A percentile compares a stretch with the other conserved stretches of the same genome.
Evolutionary conservation across 2,329 filamentous ascomycete species (phyloP).

Genomic region (Venturia asperata): DNA sequence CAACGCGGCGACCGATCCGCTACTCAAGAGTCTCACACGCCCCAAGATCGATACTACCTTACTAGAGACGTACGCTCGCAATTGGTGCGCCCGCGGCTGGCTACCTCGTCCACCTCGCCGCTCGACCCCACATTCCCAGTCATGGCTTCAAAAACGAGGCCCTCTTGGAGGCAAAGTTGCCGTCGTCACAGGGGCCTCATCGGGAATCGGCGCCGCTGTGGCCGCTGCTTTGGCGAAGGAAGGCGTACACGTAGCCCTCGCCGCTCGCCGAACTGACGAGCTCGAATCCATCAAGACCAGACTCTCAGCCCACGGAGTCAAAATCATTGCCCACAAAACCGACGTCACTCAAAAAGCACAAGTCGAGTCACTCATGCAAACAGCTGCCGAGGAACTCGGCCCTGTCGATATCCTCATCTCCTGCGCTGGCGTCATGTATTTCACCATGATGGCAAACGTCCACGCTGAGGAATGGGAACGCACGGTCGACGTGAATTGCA

Average conservation of each 20-base stretch:
- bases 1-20: slow-evolving; percentile 59
- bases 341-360: slow-evolving; percentile 63
- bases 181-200: slow-evolving; percentile 21
- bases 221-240: slow-evolving; percentile 34
- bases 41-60: slow-evolving; percentile 62
- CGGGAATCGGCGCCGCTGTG: slow-evolving; percentile 20
- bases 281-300: slow-evolving; percentile 60
- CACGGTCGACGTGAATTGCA: slow-evolving; percentile 81
- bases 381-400: slow-evolving; percentile 56
- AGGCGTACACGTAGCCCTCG: slow-evolving; percentile 44
- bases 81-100: slow-evolving; percentile 77
- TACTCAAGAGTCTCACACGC: slow-evolving; percentile 52
- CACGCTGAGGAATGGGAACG: slow-evolving; percentile 70
- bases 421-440: slow-evolving; percentile 83
- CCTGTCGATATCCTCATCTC: slow-evolving; percentile 72
- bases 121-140: not conserved
- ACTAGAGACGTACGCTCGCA: slow-evolving; percentile 70
- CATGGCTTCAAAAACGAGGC: slow-evolving; percentile 37
- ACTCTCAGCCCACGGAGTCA: slow-evolving; percentile 51
- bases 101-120: slow-evolving; percentile 54
- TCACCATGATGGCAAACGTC: slow-evolving; percentile 75
- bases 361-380: slow-evolving; percentile 58
- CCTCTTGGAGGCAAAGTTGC: slow-evolving; percentile 39
- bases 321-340: slow-evolving; percentile 61
- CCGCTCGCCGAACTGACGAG: slow-evolving; percentile 61